Evolutionary conservation across 768 basidiomycete species (phyloP), one percentile per base, ranked within the genome.

Genomic region (Lepiota subincarnata): DNA sequence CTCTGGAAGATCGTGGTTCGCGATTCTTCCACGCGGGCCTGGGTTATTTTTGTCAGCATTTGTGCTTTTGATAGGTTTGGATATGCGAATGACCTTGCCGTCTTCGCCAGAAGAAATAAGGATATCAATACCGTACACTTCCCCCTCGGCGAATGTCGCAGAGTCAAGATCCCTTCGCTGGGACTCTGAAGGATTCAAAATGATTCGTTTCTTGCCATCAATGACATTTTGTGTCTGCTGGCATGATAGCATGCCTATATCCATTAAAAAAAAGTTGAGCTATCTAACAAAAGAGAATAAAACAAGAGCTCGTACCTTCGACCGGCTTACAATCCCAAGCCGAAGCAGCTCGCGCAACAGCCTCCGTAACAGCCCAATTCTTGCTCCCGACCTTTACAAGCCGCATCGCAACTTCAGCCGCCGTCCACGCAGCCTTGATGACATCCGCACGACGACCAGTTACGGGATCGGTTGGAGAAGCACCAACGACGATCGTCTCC

Each of bases 201-300:
- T 92, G 66, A 98, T 84, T 24, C 93, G 82, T 75, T 97, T 98
- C 79, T 95, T 96, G 51, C 94, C 94, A 69, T 97, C 94, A 60
- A 96, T 92, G 56, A 92, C 84, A 63, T 94, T 92, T 65, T 93
- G 89, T n/a, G 84, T 79, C 68, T 96, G 93, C 68, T 95, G 88
- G 77, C 92, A 95, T 50, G 91, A 93, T 28, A 97, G 81, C 92
- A 94, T 95, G 53, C 94, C 91, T 93, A 55, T 16, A 24, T 2
- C 24, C 24, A 24, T 2, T 8, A 38, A 26, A 37, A 36, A 54
- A 53, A 55, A 50, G 45, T 53, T 45, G 47, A 48, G 44, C 48
- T 20, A 14, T 24, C 13, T 37, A 48, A 34, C 28, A 43, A 19
- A 14, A 31, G 39, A 35, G 20, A 40, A 48, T 43, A 53, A 51